These are phyloP conservation scores for Dothiorella sarmentorum DNA, from an alignment of 2,329 filamentous ascomycete species.

Conservation along the genomic window DNA sequence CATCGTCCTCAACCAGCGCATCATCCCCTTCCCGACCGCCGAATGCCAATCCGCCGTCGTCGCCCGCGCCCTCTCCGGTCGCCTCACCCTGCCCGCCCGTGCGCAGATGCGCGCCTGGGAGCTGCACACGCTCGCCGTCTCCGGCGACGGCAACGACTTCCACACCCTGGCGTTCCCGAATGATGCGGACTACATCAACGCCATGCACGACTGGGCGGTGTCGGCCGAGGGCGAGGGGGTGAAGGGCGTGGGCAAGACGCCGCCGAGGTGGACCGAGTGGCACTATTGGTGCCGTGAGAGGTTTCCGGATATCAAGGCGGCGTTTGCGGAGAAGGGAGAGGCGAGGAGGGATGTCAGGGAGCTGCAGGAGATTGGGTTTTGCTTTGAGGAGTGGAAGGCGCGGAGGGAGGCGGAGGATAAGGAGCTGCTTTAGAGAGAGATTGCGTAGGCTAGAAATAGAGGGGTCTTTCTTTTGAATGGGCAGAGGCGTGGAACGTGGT, in stretches of 20 bases:
- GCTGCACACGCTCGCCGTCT: constrained; percentile 35
- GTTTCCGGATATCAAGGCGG: constrained; percentile 66
- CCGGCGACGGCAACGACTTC: constrained; percentile 50
- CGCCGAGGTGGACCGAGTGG: constrained; percentile 68
- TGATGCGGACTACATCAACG: constrained; percentile 69
- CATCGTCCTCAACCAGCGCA: constrained; percentile 69
- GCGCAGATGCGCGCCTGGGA: constrained; percentile 71
- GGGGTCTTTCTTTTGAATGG: no score
- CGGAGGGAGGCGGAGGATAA: constrained; percentile 22
- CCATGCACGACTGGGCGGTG: constrained; percentile 60
- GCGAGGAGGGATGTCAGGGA: constrained; percentile 55
- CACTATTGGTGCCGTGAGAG: constrained; percentile 69
- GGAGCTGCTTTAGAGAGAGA: constrained; percentile 16
- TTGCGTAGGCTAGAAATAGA: not conserved
- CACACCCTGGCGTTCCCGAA: constrained; percentile 56
- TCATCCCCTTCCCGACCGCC: constrained; percentile 82
- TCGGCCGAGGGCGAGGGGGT: constrained; percentile 44
- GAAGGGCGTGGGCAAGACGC: constrained; percentile 56
- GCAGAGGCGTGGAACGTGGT: no score
- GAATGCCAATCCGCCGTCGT: constrained; percentile 78
- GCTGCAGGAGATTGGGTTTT: constrained; percentile 62
- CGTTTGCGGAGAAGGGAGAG: constrained; percentile 65
- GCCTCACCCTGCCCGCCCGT: constrained; percentile 60
- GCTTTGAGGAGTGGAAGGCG: constrained; percentile 31
- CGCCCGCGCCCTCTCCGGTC: constrained; percentile 72